Percentiles rank a stretch among this genome's conserved stretches.
These are phyloP conservation scores for Torulaspora maleeae DNA, from an alignment of 805 yeast species.

Conservation along the genomic window DNA sequence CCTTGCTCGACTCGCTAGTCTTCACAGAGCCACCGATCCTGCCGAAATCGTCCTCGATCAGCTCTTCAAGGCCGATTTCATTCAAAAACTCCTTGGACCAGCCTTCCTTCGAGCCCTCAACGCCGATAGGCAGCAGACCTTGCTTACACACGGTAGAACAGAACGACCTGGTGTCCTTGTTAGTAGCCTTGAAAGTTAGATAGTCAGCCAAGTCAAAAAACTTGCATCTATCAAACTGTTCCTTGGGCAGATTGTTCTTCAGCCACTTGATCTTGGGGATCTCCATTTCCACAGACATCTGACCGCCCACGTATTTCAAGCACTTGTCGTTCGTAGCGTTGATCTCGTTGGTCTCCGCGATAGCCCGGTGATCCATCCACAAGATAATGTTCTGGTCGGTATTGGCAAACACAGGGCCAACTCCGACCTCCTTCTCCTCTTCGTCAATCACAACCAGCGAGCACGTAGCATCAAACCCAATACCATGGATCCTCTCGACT, in stretches of 20 bases:
- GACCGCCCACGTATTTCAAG: constrained; percentile 91
- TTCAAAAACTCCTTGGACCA: constrained; percentile 82
- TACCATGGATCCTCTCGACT: constrained; percentile 65
- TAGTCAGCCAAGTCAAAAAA: constrained; percentile 92
- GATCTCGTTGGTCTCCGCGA: constrained; percentile 69
- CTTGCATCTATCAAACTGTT: constrained; percentile 54
- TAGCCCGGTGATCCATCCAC: constrained; percentile 99
- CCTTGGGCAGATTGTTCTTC: constrained; percentile 71
- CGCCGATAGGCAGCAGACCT: constrained; percentile 89
- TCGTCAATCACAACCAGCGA: constrained; percentile 75
- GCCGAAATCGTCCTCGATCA: constrained; percentile 68
- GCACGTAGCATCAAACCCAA: constrained; percentile 97
- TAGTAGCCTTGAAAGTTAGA: constrained; percentile 87
- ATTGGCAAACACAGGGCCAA: constrained; percentile 84
- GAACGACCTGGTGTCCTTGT: constrained; percentile 77
- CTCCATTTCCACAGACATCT: constrained; percentile 98
- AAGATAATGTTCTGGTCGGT: constrained; percentile 74
- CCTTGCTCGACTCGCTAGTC: constrained; percentile 46
- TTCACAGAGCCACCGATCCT: constrained; percentile 81
- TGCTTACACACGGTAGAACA: constrained; percentile 94
- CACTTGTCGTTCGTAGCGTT: constrained; percentile 76
- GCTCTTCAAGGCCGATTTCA: constrained; percentile 66
- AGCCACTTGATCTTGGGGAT: constrained; percentile 96
- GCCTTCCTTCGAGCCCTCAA: constrained; percentile 78
- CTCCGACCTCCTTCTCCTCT: constrained; percentile 69